phyloP scores from a whole-genome alignment of 345 rosid species.

The Eutrema heterophyllum region DNA sequence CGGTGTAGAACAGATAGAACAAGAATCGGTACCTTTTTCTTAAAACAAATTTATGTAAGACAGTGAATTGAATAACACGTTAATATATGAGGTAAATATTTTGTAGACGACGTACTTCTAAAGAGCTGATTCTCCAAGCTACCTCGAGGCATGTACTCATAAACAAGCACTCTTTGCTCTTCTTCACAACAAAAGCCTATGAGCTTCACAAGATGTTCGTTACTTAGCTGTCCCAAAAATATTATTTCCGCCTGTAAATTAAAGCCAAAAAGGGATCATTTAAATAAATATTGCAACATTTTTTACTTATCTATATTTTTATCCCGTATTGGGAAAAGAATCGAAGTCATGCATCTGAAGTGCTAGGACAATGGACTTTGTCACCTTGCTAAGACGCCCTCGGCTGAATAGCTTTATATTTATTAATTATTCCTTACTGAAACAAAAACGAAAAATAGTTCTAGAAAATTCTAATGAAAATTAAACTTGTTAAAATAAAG shows the following conservation, averaged over 20 bases:
- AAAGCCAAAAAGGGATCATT: not conserved
- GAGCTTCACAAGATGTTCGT: slow-evolving; percentile 69
- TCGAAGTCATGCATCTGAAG: no score
- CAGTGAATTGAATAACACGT: not conserved
- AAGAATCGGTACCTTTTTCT: not conserved
- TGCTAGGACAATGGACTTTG: not conserved
- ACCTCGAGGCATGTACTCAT: slow-evolving; percentile 70
- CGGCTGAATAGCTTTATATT: not conserved
- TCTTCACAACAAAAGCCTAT: slow-evolving; percentile 79
- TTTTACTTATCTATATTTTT: no score
- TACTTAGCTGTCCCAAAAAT: slow-evolving; percentile 73
- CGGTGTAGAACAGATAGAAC: no score
- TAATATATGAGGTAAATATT: not conserved
- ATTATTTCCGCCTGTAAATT: slow-evolving; percentile 65
- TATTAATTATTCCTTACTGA: not conserved
- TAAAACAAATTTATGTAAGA: not conserved
- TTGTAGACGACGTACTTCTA: slow-evolving; percentile 34
- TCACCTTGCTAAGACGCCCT: not conserved
- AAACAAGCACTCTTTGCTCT: slow-evolving; percentile 63
- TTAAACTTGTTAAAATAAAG: not conserved
- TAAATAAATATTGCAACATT: not conserved
- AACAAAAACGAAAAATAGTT: not conserved
- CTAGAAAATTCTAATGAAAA: not conserved
- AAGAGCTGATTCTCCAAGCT: slow-evolving; percentile 79
- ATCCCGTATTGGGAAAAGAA: no score